Base-by-base conservation (phyloP, 2,329 filamentous ascomycete genomes). In the Curvularia lunata region DNA sequence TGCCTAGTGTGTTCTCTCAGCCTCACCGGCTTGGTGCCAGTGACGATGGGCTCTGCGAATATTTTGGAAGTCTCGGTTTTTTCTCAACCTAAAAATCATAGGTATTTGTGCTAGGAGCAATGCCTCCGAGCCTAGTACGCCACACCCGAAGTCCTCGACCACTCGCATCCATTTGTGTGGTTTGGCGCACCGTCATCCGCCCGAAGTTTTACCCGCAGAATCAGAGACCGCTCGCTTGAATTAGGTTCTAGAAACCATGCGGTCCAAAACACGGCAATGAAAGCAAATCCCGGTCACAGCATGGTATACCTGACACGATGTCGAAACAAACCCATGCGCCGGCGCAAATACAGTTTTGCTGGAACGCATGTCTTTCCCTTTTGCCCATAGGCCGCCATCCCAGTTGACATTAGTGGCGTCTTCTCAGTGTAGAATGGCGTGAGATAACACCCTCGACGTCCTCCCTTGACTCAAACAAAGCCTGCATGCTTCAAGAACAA, bases 321-420 rank as follows among this genome's bases (percentile, higher is more conserved):
- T 50, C 41, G 55, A 54, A 58, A 58, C 55, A 30, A 21, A 27
- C 27, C 46, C 51, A 41, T 43, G 46, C 51, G 16, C 27, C 41
- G 23, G 32, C 19, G 46, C 28, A 25, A 50, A 27, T 30, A 41
- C 34, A 25, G 45, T 32, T 37, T n/a, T 21, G 16, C 18, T 34
- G 21, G 9, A 34, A n/a, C 21, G 46, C 19, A 8, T 30, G 25
- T 21, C 30, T 18, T 38, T 43, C 46, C 40, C 46, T 34, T 48
- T 50, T 50, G 38, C 43, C 27, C 21, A 16, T 19, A 30, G 38
- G 48, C 43, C 37, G 30, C 42, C 32, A 18, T 48, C 43, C 18
- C 42, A 53, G 49, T 53, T 19, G 49, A 34, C 45, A 21, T 43
- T 16, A 30, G 49, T 47, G 37, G 27, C 27, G 37, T 42, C 16